These are phyloP conservation scores for barrel medic (Medicago truncatula) DNA, from an alignment of 306 rosid genomes.

Conservation along the genomic window MtrunA17r5.0-ANR NC_053043.1:1879001-1879500, in stretches of 20 bases:
- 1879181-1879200: background rate
- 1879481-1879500: background rate
- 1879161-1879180: background rate
- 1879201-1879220: background rate
- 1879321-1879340: conserved; percentile 6
- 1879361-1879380: too few relatives aligned
- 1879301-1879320: background rate
- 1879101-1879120: background rate
- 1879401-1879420: background rate
- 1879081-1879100: background rate
- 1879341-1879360: conserved; percentile 15
- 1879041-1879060: too few relatives aligned
- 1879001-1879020: background rate
- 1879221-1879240: background rate
- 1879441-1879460: conserved; percentile 9
- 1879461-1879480: conserved; percentile 10
- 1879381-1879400: background rate
- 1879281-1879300: background rate
- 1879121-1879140: background rate
- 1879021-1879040: background rate
- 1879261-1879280: background rate
- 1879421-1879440: conserved; percentile 13
- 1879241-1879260: background rate
- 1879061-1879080: background rate
- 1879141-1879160: background rate